A percentile compares a stretch with the other conserved stretches of the same genome.
phyloP scores from a whole-genome alignment of 2,329 filamentous ascomycete genomes.

The Penicillium paneum region DNA sequence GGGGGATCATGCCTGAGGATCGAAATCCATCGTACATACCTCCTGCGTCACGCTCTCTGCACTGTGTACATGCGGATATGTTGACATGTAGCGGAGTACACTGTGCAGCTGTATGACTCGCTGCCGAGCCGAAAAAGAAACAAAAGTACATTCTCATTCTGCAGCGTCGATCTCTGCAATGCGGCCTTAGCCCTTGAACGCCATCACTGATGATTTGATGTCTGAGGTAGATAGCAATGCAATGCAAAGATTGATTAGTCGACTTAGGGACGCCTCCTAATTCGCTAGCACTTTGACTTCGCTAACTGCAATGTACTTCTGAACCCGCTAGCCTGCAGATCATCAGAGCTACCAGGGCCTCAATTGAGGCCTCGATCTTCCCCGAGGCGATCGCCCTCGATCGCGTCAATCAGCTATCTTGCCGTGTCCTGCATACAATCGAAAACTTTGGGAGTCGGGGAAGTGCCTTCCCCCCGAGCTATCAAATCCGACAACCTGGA shows the following conservation, averaged over 20 bases:
- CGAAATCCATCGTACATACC: background rate
- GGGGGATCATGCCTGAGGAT: constrained; percentile 5
- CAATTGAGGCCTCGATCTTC: constrained; percentile 2
- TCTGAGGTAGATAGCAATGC: constrained; percentile 2
- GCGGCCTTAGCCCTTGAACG: constrained; percentile 1
- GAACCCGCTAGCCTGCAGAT: constrained; percentile 9
- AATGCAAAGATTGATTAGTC: constrained; percentile 7
- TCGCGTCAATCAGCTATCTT: constrained; percentile 11
- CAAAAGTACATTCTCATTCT: constrained; percentile 8
- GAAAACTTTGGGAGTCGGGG: constrained; percentile 14
- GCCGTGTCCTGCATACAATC: constrained; percentile 16
- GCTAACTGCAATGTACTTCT: background rate
- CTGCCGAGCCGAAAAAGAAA: background rate
- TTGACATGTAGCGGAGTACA: background rate
- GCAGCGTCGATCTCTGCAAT: constrained; percentile 8
- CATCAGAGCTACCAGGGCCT: constrained; percentile 2
- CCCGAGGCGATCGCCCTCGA: constrained; percentile 7
- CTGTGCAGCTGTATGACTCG: constrained; percentile 6
- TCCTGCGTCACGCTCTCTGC: background rate
- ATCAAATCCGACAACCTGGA: constrained; percentile 18
- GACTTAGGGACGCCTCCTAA: background rate
- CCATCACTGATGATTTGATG: background rate
- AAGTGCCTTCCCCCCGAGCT: constrained; percentile 20
- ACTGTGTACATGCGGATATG: background rate
- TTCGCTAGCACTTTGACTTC: background rate